Evolutionary conservation across 2,329 filamentous ascomycete genomes (phyloP).

Genomic region (Monascus ruber): DNA sequence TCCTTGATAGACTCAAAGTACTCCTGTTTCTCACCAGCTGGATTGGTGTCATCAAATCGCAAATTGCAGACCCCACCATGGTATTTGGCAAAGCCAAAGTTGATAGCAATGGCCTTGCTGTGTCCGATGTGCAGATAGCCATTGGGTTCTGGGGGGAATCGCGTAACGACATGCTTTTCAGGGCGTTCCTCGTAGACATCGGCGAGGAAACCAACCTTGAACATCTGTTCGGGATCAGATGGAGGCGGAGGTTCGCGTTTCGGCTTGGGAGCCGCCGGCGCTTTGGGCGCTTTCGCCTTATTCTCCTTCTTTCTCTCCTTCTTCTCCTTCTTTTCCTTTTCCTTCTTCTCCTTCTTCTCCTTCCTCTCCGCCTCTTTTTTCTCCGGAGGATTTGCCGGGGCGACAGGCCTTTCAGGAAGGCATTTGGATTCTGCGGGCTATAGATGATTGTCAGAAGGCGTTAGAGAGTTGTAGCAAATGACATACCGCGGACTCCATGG

Average conservation of each 20-base stretch:
- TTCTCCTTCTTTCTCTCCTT: slow-evolving; percentile 38
- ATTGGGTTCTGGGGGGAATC: slow-evolving; percentile 81
- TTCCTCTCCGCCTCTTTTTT: slow-evolving; percentile 16
- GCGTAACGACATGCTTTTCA: slow-evolving; percentile 43
- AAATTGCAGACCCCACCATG: slow-evolving; percentile 68
- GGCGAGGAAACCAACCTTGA: slow-evolving; percentile 65
- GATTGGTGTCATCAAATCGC: slow-evolving; percentile 91
- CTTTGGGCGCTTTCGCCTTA: slow-evolving; percentile 28
- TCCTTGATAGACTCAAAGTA: slow-evolving; percentile 87
- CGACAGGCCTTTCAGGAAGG: not conserved
- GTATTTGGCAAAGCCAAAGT: slow-evolving; percentile 84
- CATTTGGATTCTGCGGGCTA: slow-evolving; percentile 1
- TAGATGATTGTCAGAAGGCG: not conserved
- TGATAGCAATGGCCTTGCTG: slow-evolving; percentile 88
- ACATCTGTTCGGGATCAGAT: slow-evolving; percentile 53
- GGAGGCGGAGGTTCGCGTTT: slow-evolving; percentile 15
- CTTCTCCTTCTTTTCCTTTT: slow-evolving; percentile 12
- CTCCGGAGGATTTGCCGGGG: slow-evolving; percentile 1
- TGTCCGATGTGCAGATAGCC: slow-evolving; percentile 91
- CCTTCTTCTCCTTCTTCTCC: slow-evolving; percentile 10
- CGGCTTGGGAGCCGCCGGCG: slow-evolving; percentile 10
- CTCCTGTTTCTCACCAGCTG: slow-evolving; percentile 79
- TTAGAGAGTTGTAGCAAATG: not conserved
- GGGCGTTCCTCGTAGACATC: slow-evolving; percentile 61
- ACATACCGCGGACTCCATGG: not conserved